Evolutionary conservation across 768 basidiomycete genomes (phyloP), one percentile per base, ranked within the genome.

Genomic region (Mycena olivaceomarginata): DNA sequence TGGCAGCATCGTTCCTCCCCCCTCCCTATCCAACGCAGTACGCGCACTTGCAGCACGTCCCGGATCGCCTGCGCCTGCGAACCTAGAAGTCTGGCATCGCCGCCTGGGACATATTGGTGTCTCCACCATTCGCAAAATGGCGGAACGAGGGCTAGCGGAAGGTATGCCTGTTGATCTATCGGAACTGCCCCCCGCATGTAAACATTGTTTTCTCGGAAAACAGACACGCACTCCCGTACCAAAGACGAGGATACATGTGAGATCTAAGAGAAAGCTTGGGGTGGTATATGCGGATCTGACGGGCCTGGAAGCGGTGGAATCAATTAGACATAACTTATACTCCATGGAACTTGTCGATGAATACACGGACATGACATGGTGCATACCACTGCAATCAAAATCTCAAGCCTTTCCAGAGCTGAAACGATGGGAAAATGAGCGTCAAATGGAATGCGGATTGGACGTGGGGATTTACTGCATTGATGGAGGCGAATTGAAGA

Each of bases 111-210:
- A 82, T 43, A 67, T 65, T 4, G 78, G 74, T 53, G 70, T 76
- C 22, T 62, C 70, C 11, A 43, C 76, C 0, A 71, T 82, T 5
- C 31, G 31, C 2, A 62, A 79, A 15, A 67, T 79, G 67, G 78
- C 79, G 4, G 16, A 45, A 10, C 16, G 25, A 11, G 41, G 63
- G 18, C 43, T 65, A 60, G 72, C 76, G 6, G 46, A 59, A 75
- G 80, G 80, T 79, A 81, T 81, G 80, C 76, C 68, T 20, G 53
- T 75, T 51, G 69, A 79, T 39, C 70, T 81, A 12, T 77, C 78
- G 1, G 25, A 43, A 16, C 45, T 15, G 8, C 71, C 75, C 3
- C 66, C 78, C 10, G 40, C 39, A 10, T 80, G 80, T 74, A 57
- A 79, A 59, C 64, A 77, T 57, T 80, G 80, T 41, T 75, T 79